A percentile compares a stretch with the other conserved stretches of the same genome.
These are phyloP conservation scores for Paraphaeosphaeria minitans DNA, from an alignment of 2,329 filamentous ascomycete genomes.

Conservation along the genomic window DNA sequence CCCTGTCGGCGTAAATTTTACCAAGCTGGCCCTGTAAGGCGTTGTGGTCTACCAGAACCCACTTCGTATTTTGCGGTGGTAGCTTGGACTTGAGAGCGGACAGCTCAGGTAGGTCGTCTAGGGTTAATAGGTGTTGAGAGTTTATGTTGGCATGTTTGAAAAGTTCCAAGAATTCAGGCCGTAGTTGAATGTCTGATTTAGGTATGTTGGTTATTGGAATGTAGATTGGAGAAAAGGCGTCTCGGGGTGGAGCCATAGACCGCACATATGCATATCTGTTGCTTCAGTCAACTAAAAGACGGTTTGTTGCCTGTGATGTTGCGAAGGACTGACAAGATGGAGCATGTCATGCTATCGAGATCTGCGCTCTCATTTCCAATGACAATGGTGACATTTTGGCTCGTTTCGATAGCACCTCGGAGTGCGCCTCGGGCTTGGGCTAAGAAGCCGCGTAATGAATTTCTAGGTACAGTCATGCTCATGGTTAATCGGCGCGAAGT, in stretches of 20 bases:
- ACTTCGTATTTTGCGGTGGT: constrained; percentile 62
- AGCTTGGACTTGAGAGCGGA: constrained; percentile 56
- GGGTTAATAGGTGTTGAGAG: constrained; percentile 67
- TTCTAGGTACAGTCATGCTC: constrained; percentile 51
- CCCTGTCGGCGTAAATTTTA: constrained; percentile 55
- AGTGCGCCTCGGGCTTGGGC: constrained; percentile 51
- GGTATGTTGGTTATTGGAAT: constrained; percentile 76
- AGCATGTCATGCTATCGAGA: constrained; percentile 78
- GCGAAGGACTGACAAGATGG: constrained; percentile 52
- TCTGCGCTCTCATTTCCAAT: constrained; percentile 66
- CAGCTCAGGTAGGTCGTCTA: constrained; percentile 62
- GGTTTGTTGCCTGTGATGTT: not conserved
- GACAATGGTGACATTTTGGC: constrained; percentile 54
- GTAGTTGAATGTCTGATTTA: constrained; percentile 69
- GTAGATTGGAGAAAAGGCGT: constrained; percentile 59
- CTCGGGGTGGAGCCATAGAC: constrained; percentile 58
- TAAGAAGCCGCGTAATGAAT: constrained; percentile 54
- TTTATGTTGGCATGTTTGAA: constrained; percentile 65
- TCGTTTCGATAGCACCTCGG: constrained; percentile 46
- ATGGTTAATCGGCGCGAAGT: not conserved
- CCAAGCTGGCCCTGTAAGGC: constrained; percentile 67
- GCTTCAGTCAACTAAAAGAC: not conserved
- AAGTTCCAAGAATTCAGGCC: constrained; percentile 72
- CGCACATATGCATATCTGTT: constrained; percentile 69
- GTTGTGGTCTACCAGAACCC: constrained; percentile 84